A percentile compares a stretch with the other conserved stretches of the same genome.
These are phyloP conservation scores for Glonium stellatum DNA, from an alignment of 495 filamentous ascomycete genomes.

Conservation along the genomic window DNA sequence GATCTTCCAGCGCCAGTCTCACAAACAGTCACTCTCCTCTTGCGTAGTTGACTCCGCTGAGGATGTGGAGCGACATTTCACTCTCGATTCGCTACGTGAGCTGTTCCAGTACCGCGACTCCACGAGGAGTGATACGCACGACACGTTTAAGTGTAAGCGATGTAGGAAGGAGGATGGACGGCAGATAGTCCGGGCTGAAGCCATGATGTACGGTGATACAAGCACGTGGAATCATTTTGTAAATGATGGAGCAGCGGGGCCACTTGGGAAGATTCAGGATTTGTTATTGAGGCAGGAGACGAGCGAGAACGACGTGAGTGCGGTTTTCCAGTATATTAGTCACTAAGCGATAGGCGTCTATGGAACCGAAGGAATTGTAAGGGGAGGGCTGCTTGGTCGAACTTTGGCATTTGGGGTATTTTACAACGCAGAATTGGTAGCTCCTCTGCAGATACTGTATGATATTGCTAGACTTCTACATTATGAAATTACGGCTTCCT, in stretches of 20 bases:
- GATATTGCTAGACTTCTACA: neutral
- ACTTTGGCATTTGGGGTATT: neutral
- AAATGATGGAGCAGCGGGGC: conserved; percentile 62
- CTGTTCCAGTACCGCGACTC: conserved; percentile 84
- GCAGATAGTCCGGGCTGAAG: conserved; percentile 81
- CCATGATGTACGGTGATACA: conserved; percentile 95
- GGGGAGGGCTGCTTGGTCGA: neutral
- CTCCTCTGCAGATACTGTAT: neutral
- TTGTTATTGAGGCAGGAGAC: conserved; percentile 83
- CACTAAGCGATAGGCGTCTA: conserved; percentile 46
- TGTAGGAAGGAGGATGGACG: conserved; percentile 74
- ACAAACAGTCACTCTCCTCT: conserved; percentile 93
- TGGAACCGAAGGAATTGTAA: neutral
- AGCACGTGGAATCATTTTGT: conserved; percentile 98
- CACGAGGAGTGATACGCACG: conserved; percentile 88
- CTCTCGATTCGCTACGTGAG: conserved; percentile 77
- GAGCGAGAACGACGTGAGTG: conserved; percentile 69
- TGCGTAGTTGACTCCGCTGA: conserved; percentile 97
- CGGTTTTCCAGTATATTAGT: conserved; percentile 98
- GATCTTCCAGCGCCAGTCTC: conserved; percentile 96
- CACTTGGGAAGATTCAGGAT: conserved; percentile 79
- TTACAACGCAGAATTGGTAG: neutral
- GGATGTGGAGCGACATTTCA: conserved; percentile 95
- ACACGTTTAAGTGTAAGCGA: conserved; percentile 97
- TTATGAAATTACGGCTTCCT: neutral